phyloP scores from a whole-genome alignment of 345 rosid genomes.

The Eutrema heterophyllum region DNA sequence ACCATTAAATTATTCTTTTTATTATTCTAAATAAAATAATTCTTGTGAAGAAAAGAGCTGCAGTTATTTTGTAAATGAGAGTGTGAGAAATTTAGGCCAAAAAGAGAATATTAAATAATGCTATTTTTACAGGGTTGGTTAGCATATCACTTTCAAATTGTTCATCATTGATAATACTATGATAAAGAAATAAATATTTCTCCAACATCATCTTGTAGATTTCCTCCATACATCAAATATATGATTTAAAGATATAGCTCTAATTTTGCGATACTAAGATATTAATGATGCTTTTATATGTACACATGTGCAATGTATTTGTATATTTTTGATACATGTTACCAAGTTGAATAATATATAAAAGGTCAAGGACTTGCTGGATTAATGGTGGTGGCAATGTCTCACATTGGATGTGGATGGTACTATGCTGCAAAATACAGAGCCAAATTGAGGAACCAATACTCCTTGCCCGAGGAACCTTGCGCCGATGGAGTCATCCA shows the following conservation, averaged over 20 bases:
- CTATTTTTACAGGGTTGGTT: too few relatives aligned
- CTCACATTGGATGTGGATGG: slow-evolving; percentile 35
- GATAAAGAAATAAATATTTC: too few relatives aligned
- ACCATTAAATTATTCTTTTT: neutral
- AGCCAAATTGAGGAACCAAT: slow-evolving; percentile 23
- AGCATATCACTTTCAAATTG: neutral
- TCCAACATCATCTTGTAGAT: too few relatives aligned
- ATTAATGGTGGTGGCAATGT: slow-evolving; percentile 22
- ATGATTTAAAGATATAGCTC: too few relatives aligned
- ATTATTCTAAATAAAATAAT: neutral
- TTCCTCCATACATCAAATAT: too few relatives aligned
- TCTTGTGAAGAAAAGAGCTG: neutral
- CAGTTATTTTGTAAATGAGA: neutral
- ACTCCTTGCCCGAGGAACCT: slow-evolving; percentile 31
- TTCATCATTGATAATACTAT: too few relatives aligned
- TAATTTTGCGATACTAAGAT: too few relatives aligned
- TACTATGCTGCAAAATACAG: slow-evolving; percentile 25
- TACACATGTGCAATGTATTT: neutral
- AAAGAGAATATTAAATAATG: too few relatives aligned
- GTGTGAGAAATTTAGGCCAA: neutral
- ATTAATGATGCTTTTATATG: neutral
- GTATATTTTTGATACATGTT: neutral
- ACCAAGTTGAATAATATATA: neutral
- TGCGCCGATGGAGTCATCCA: slow-evolving; percentile 23
- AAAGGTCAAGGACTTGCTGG: slow-evolving; percentile 27